Evolutionary conservation across 371 early-diverging fungal genomes (phyloP), one percentile per base, ranked within the genome.

Genomic region (Mucor racemosus): DNA sequence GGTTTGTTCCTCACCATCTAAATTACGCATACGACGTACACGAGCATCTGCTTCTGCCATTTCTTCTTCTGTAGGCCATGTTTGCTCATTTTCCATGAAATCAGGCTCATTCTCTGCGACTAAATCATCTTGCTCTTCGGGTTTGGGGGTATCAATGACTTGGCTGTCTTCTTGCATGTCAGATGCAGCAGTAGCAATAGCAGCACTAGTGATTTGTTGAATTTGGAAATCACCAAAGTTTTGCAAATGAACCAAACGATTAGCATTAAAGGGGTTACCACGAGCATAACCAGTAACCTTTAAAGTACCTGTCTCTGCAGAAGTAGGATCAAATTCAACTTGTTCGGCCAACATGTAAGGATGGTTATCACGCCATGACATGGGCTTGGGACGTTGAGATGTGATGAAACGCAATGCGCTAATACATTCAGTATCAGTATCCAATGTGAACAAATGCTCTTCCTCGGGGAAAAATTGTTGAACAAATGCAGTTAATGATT

Each of bases 51-150:
- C 94, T 46, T 91, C 93, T 54, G 82, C 86, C 71, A 96, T 71
- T 79, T 98, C 98, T 75, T 95, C 95, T 67, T 95, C 96, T 4
- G 96, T 96, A 2, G 97, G 97, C 97, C 97, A 97, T n/a, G 97
- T 98, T 75, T 98, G 97, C 76, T 98, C 98, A 54, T 90, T 94
- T 8, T 88, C 88, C 86, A 95, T 85, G 60, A 91, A 86, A 81
- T 95, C 93, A n/a, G 94, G 94, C 62, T 90, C 92, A 67, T 96
- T 96, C 62, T 93, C 93, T 3, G 91, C 82, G 14, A 93, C 55
- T 54, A 76, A 66, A 59, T 88, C 84, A 68, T 97, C 97, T 77
- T 90, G 92, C 57, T 79, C 77, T 40, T 76, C 89, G 15, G 88
- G 83, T 15, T 86, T 78, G 9, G 95, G 91, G 44, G 77, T 66